Percentiles rank a stretch among this genome's conserved stretches.
Conservation (phyloP, 164 flowering plant genomes). For the Sextonia rubra region DNA sequence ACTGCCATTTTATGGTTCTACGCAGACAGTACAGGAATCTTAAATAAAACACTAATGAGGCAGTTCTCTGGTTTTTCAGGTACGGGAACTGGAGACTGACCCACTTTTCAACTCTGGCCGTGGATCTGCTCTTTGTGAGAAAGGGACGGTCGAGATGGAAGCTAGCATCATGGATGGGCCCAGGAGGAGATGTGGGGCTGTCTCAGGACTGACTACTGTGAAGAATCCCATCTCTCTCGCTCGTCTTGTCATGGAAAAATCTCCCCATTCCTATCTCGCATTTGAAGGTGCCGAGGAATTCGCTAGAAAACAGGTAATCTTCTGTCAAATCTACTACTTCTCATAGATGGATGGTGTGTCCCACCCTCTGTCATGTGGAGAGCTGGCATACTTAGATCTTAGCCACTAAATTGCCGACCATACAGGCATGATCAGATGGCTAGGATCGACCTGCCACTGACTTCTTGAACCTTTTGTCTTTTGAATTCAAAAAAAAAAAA, state of each 20-base stretch:
- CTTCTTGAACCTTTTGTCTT: no score
- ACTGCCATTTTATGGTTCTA: no score
- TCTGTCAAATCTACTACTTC: no score
- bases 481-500: no score
- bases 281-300: constrained; percentile 90
- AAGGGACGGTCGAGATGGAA: constrained; percentile 98
- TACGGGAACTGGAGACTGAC: constrained; percentile 78
- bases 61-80: constrained; percentile 26
- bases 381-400: no score
- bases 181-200: constrained; percentile 80
- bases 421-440: no score
- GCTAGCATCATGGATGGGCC: constrained; percentile 96
- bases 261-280: constrained; percentile 93
- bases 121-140: constrained; percentile 83
- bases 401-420: no score
- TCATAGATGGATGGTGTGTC: no score
- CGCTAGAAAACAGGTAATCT: constrained; percentile 64
- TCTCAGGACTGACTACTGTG: constrained; percentile 82
- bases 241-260: constrained; percentile 93
- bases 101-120: constrained; percentile 93
- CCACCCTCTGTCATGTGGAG: no score
- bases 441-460: no score
- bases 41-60: no score
- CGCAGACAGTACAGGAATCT: no score
- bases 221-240: constrained; percentile 93